Percentiles rank a stretch among this genome's conserved stretches.
phyloP scores from a whole-genome alignment of 192 early-diverging fungal species.

The Backusella circina region DNA sequence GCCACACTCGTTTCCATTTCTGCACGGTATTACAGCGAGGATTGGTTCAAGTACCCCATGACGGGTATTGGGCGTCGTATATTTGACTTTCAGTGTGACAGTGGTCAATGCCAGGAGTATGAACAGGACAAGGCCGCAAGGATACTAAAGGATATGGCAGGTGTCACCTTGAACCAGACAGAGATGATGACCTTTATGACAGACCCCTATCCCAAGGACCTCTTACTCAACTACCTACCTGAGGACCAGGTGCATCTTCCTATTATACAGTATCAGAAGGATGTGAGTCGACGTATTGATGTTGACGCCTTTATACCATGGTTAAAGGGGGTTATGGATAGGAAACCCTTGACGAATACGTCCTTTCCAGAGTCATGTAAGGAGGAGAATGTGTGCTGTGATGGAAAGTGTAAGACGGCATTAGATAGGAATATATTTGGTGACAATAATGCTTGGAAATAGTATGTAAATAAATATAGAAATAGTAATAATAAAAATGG shows the following conservation, averaged over 20 bases:
- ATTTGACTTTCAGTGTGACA: slow-evolving; percentile 23
- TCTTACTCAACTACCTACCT: background rate
- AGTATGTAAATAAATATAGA: too few relatives aligned
- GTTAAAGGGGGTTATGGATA: slow-evolving; percentile 1
- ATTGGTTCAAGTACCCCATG: slow-evolving; percentile 30
- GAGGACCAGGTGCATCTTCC: background rate
- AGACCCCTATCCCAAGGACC: background rate
- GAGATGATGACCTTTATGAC: slow-evolving; percentile 8
- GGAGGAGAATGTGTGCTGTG: background rate
- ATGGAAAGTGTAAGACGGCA: background rate
- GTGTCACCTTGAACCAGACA: background rate
- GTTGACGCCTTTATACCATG: slow-evolving; percentile 17
- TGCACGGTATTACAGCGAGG: slow-evolving; percentile 23
- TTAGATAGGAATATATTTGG: background rate
- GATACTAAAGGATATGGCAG: background rate
- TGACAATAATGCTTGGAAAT: background rate
- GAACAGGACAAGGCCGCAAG: background rate
- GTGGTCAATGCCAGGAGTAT: slow-evolving; percentile 19
- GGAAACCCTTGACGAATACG: background rate
- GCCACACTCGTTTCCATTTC: slow-evolving; percentile 16
- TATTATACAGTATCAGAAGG: slow-evolving; percentile 16
- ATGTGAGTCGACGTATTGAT: slow-evolving; percentile 6
- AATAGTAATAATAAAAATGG: too few relatives aligned
- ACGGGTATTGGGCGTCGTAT: slow-evolving; percentile 25
- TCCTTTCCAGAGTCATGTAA: background rate